Percentiles rank a stretch among this genome's conserved stretches.
These are phyloP conservation scores for Lodderomyces parapsilosis DNA, from an alignment of 1,139 yeast genomes.

Conservation along the genomic window DNA sequence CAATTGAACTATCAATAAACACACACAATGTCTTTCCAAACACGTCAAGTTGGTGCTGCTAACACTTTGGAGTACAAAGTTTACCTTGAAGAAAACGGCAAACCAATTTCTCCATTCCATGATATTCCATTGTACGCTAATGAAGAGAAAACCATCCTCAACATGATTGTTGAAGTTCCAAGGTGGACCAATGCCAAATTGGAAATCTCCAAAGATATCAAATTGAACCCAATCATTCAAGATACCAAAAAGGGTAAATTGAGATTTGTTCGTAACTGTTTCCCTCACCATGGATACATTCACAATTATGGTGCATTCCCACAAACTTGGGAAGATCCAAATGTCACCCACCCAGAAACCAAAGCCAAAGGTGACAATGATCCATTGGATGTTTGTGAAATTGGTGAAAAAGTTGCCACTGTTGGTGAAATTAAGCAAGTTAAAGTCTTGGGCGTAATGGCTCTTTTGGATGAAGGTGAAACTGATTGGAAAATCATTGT, in stretches of 20 bases:
- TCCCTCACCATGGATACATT: conserved; percentile 95
- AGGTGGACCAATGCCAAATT: conserved; percentile 94
- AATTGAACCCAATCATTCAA: conserved; percentile 87
- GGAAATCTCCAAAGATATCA: conserved; percentile 75
- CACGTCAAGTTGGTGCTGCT: conserved; percentile 89
- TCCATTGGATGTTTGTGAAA: conserved; percentile 95
- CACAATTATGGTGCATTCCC: conserved; percentile 99
- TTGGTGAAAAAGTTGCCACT: conserved; percentile 68
- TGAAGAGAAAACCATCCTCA: conserved; percentile 60
- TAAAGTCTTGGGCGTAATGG: conserved; percentile 89
- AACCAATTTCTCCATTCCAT: conserved; percentile 61
- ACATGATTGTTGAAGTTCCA: conserved; percentile 93
- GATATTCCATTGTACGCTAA: conserved; percentile 81
- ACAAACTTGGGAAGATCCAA: conserved; percentile 92
- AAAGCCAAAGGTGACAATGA: conserved; percentile 91
- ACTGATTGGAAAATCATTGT: conserved; percentile 96
- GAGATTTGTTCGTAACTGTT: conserved; percentile 84
- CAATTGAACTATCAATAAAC: conserved; percentile 6
- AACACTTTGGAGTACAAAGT: conserved; percentile 90
- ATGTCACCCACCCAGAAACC: conserved; percentile 64
- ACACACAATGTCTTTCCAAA: conserved; percentile 57
- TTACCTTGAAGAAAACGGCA: conserved; percentile 51
- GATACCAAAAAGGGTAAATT: conserved; percentile 90
- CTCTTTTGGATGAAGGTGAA: conserved; percentile 95
- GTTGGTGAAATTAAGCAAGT: conserved; percentile 80